Conservation (phyloP, 495 filamentous ascomycete genomes). For the Thermochaetoides thermophila region DNA sequence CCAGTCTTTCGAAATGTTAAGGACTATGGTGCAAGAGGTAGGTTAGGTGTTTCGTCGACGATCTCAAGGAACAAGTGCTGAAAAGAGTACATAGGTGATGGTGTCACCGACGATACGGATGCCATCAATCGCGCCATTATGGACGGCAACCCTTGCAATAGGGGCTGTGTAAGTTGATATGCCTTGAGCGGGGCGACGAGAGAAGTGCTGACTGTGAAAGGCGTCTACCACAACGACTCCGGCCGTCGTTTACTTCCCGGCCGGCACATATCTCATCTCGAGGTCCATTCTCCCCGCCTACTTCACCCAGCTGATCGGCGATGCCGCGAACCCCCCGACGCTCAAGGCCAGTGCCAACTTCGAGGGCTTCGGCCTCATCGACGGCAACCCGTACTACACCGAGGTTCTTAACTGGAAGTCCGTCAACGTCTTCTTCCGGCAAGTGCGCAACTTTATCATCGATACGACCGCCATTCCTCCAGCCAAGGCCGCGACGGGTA, state of each 20-base stretch:
- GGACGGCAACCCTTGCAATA: constrained; percentile 60
- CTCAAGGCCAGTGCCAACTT: constrained; percentile 53
- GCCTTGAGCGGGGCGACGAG: too few relatives aligned
- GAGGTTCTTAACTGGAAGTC: constrained; percentile 34
- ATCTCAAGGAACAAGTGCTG: not conserved
- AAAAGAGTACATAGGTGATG: constrained; percentile 20
- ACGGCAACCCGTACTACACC: constrained; percentile 52
- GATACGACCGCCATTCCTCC: constrained; percentile 52
- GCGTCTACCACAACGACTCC: constrained; percentile 58
- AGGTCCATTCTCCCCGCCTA: constrained; percentile 49
- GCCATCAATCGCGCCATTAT: constrained; percentile 76
- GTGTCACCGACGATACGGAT: constrained; percentile 60
- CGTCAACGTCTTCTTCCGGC: constrained; percentile 65
- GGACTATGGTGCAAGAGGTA: constrained; percentile 46
- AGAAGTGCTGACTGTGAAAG: constrained; percentile 9
- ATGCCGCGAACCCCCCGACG: constrained; percentile 21
- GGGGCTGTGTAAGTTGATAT: constrained; percentile 47
- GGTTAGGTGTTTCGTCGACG: constrained; percentile 6
- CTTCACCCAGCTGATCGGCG: constrained; percentile 47
- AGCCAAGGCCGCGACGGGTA: constrained; percentile 38
- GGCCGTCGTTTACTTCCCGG: constrained; percentile 64
- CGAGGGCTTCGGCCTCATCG: constrained; percentile 48
- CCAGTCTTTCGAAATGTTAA: constrained; percentile 45
- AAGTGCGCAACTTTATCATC: constrained; percentile 63
- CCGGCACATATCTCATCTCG: constrained; percentile 59